Percentiles rank a stretch among this genome's conserved stretches.
Evolutionary conservation across 805 yeast species (phyloP).

Genomic region (Nakazawaea anatomiae): DNA sequence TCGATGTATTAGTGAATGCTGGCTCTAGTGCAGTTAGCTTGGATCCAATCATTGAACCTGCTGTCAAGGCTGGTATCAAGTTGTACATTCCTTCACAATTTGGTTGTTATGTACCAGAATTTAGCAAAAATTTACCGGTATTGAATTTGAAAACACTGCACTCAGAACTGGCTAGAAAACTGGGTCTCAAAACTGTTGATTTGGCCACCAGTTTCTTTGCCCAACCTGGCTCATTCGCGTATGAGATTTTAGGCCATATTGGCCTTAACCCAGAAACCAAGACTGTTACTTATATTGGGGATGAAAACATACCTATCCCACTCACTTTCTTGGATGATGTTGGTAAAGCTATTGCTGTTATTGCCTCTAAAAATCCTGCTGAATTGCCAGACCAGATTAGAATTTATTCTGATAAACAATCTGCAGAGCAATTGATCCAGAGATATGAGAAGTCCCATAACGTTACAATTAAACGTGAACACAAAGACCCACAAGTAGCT

Average conservation of each 20-base stretch:
- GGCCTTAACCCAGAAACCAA: conserved; percentile 32
- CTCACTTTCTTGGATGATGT: conserved; percentile 34
- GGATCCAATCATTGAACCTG: conserved; percentile 33
- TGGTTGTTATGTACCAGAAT: conserved; percentile 38
- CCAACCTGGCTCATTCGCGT: conserved; percentile 27
- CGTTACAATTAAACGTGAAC: conserved; percentile 27
- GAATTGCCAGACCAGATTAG: conserved; percentile 38
- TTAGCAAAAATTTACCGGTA: conserved; percentile 27
- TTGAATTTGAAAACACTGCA: conserved; percentile 28
- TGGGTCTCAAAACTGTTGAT: conserved; percentile 43
- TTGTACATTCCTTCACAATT: conserved; percentile 57
- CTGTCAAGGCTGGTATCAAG: conserved; percentile 36
- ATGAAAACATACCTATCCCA: conserved; percentile 28
- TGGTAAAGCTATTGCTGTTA: conserved; percentile 35
- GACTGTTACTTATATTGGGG: conserved; percentile 33
- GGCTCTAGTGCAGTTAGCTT: conserved; percentile 25
- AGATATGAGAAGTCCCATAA: conserved; percentile 34
- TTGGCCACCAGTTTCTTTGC: conserved; percentile 34
- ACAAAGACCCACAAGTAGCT: conserved; percentile 25
- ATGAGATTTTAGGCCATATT: conserved; percentile 27
- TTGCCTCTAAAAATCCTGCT: conserved; percentile 31
- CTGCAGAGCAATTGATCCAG: conserved; percentile 31
- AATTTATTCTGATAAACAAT: conserved; percentile 34
- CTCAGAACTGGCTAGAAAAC: conserved; percentile 30
- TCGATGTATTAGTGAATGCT: conserved; percentile 46